Evolutionary conservation across 768 basidiomycete species (phyloP).

Genomic region (Lactarius hatsudake): DNA sequence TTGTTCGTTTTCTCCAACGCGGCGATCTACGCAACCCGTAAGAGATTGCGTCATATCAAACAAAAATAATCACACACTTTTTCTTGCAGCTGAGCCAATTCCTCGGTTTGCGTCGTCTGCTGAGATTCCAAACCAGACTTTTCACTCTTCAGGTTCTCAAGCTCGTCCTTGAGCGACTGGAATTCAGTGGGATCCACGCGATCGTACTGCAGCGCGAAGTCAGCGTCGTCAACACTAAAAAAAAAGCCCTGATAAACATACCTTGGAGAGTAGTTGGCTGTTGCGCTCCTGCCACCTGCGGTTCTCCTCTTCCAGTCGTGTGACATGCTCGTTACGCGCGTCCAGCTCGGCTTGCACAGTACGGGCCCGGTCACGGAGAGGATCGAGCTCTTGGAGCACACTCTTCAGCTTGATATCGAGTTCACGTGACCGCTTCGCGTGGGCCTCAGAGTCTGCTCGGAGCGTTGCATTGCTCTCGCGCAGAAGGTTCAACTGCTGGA

Average conservation of each 20-base stretch:
- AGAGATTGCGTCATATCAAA: background rate
- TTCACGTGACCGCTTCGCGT: slow-evolving; percentile 63
- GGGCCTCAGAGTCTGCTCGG: slow-evolving; percentile 70
- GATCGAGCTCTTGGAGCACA: slow-evolving; percentile 63
- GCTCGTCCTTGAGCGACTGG: slow-evolving; percentile 73
- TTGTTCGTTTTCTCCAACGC: slow-evolving; percentile 23
- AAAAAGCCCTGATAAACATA: slow-evolving; percentile 30
- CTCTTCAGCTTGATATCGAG: slow-evolving; percentile 61
- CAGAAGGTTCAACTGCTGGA: slow-evolving; percentile 81
- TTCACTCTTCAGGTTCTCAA: slow-evolving; percentile 42
- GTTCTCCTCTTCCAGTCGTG: slow-evolving; percentile 71
- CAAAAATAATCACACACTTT: slow-evolving; percentile 23
- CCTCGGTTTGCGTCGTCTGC: background rate
- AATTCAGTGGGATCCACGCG: slow-evolving; percentile 86
- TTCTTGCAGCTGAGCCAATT: slow-evolving; percentile 20
- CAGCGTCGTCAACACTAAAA: slow-evolving; percentile 3
- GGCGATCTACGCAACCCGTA: slow-evolving; percentile 22
- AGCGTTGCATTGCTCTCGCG: slow-evolving; percentile 88
- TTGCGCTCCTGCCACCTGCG: slow-evolving; percentile 85
- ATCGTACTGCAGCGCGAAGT: slow-evolving; percentile 56
- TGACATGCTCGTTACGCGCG: slow-evolving; percentile 61
- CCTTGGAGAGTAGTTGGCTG: slow-evolving; percentile 76
- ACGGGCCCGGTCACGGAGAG: slow-evolving; percentile 67
- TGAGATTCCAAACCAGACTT: slow-evolving; percentile 30
- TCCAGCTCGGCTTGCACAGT: slow-evolving; percentile 71